Evolutionary conservation across 352 stramenopile genomes (phyloP), one percentile per base, ranked within the genome.

Genomic region (Saprolegnia diclina): DNA sequence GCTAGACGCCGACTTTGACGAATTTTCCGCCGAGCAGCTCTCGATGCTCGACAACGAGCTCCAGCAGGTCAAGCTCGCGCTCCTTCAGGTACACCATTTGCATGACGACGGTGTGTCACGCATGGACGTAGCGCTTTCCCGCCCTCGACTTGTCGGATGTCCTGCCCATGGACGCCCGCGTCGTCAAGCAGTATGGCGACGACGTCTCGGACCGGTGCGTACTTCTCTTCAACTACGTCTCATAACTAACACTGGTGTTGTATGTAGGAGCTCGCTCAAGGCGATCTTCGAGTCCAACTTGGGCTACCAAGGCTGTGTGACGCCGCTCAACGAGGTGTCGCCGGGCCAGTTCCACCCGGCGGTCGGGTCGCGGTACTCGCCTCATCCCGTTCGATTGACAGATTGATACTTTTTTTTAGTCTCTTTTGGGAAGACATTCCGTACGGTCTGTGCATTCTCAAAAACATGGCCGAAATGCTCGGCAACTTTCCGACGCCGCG

Each of bases 341-440:
- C 79, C 85, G 67, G 87, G 79, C 19, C 75, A 83, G 53, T 96
- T 91, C 71, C 84, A 89, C 21, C 90, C 90, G 35, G 89, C 89
- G 18, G 72, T 96, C 48, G 81, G 94, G 56, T 94, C 81, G 63
- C 85, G 76, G 57, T 72, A 64, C n/a, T n/a, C 24, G 5, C 56
- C 35, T 48, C 11, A 11, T 11, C 9, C 2, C 6, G 1, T 21
- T 46, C 2, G 18, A 1, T 64, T 64, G 42, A 21, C 1, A 52
- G 4, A 64, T 53, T 18, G 13, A 38, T 14, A 66, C 11, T 18
- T 68, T n/a, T 6, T 10, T 11, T 26, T 32, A 67, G 87, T 11
- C 75, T 97, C 42, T 97, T 97, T 76, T 97, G 90, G 90, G 90
- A 97, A 59, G 90, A 97, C 71, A 92, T 97, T 52, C 90, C 90